These are phyloP conservation scores for Candolleomyces efflorescens DNA, from an alignment of 768 basidiomycete species.

Conservation along the genomic window DNA sequence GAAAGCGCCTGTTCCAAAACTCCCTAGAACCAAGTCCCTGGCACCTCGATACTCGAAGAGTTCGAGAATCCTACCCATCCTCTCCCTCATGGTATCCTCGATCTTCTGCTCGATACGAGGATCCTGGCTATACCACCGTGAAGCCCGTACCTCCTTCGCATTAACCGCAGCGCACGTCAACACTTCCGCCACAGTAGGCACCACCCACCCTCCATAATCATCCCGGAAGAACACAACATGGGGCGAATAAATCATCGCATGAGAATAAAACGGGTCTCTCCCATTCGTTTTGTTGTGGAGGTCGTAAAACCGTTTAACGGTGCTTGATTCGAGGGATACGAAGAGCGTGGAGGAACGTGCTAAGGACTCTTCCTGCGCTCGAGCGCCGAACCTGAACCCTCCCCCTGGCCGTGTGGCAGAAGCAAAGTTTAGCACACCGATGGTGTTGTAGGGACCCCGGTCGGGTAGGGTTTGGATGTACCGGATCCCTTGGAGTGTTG, in stretches of 20 bases:
- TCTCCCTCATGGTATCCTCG: slow-evolving; percentile 52
- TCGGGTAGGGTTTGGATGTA: neutral
- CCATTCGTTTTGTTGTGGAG: slow-evolving; percentile 35
- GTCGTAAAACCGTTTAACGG: slow-evolving; percentile 55
- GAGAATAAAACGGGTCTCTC: slow-evolving; percentile 51
- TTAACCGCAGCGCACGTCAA: slow-evolving; percentile 73
- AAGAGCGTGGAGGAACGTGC: slow-evolving; percentile 74
- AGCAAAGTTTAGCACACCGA: slow-evolving; percentile 67
- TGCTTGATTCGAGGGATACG: slow-evolving; percentile 51
- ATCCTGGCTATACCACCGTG: neutral
- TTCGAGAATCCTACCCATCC: slow-evolving; percentile 62
- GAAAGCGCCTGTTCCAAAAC: slow-evolving; percentile 76
- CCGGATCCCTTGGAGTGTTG: neutral
- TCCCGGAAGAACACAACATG: slow-evolving; percentile 55
- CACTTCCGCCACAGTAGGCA: slow-evolving; percentile 58
- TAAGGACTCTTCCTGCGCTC: slow-evolving; percentile 76
- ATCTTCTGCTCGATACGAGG: slow-evolving; percentile 18
- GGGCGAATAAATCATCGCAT: slow-evolving; percentile 73
- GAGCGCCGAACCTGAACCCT: slow-evolving; percentile 68
- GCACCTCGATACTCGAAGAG: slow-evolving; percentile 58
- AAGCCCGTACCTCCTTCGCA: slow-evolving; percentile 30
- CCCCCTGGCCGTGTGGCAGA: slow-evolving; percentile 74
- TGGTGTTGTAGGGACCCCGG: neutral
- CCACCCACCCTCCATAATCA: slow-evolving; percentile 51
- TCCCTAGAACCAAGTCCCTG: slow-evolving; percentile 59